A percentile compares a stretch with the other conserved stretches of the same genome.
phyloP scores from a whole-genome alignment of 371 early-diverging fungal species.

The Parasitella parasitica region DNA sequence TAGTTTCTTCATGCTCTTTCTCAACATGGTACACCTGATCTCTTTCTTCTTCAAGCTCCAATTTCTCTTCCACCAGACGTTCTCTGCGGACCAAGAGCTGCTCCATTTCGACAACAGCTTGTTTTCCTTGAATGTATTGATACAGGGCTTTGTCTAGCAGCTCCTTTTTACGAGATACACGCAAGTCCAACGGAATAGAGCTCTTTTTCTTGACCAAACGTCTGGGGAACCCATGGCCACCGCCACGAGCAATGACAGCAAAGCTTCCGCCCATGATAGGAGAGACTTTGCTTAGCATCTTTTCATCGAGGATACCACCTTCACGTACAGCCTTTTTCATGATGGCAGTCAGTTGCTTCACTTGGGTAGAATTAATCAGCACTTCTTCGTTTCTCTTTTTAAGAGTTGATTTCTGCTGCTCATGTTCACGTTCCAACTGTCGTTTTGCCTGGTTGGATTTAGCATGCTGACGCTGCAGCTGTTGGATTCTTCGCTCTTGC shows the following conservation, averaged over 20 bases:
- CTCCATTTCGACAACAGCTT: slow-evolving; percentile 39
- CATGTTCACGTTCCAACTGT: slow-evolving; percentile 68
- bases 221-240: slow-evolving; percentile 33
- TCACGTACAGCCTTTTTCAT: slow-evolving; percentile 53
- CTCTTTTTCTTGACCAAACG: slow-evolving; percentile 39
- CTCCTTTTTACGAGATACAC: slow-evolving; percentile 49
- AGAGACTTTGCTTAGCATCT: slow-evolving; percentile 33
- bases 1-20: slow-evolving; percentile 46
- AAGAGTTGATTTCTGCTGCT: slow-evolving; percentile 59
- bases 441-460: slow-evolving; percentile 66
- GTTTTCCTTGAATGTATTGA: slow-evolving; percentile 43
- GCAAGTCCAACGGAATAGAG: slow-evolving; percentile 20
- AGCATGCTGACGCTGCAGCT: slow-evolving; percentile 72
- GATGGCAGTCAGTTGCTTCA: slow-evolving; percentile 50
- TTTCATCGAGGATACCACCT: slow-evolving; percentile 51
- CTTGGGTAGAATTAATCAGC: slow-evolving; percentile 53
- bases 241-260: slow-evolving; percentile 37
- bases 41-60: slow-evolving; percentile 65
- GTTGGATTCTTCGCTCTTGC: slow-evolving; percentile 75
- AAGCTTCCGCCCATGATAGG: slow-evolving; percentile 49
- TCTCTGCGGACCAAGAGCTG: slow-evolving; percentile 45
- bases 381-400: slow-evolving; percentile 56
- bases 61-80: slow-evolving; percentile 59
- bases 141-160: slow-evolving; percentile 57
- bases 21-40: slow-evolving; percentile 56